Base-by-base conservation (phyloP, 129 eudicot species). In the Smallanthus sonchifolius region DNA sequence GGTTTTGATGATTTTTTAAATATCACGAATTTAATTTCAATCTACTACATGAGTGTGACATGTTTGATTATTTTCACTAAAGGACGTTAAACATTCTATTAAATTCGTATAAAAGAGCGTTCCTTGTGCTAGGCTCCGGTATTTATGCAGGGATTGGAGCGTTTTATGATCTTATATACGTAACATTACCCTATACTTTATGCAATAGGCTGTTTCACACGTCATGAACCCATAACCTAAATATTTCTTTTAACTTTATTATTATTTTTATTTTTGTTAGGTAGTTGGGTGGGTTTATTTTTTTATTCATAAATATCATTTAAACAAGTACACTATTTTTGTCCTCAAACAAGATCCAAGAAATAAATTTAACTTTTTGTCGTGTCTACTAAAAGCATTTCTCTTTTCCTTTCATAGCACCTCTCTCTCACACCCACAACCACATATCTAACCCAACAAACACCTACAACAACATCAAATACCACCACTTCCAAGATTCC, bases 401-500 rank as follows among this genome's bases (percentile, higher is more conserved):
- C 34, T 24, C 16, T 55, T 36, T 71, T 71, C 11, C 24, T 14
- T 71, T 1, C 64, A 54, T 54, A 30, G 4, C 75, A 28, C 59
- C 10, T 42, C 42, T 19, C 42, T 20, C 11, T 14, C 24, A 36
- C 56, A 63, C 1, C 30, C 30, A 35, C 30, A 43, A 32, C 48
- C 48, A 32, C 10, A 54, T 30, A 51, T 8, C 47, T 2, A 42
- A 51, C 1, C 47, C 35, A 55, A 16, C 74, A 5, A 74, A 35
- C 78, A 45, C 57, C 70, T 13, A 52, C 75, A 60, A 70, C 35
- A 72, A 8, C 59, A 49, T 65, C 48, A 38, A 20, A 48, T 64
- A n/a, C 30, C 73, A 72, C 37, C 4, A n/a, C 75, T 37, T 73
- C 30, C 56, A 76, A 73, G 56, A 80, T 68, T 57, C 87, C 67